Evolutionary conservation across 1,284 basidiomycete species (phyloP), one percentile per base, ranked within the genome.

Genomic region (Puccinia horiana): DNA sequence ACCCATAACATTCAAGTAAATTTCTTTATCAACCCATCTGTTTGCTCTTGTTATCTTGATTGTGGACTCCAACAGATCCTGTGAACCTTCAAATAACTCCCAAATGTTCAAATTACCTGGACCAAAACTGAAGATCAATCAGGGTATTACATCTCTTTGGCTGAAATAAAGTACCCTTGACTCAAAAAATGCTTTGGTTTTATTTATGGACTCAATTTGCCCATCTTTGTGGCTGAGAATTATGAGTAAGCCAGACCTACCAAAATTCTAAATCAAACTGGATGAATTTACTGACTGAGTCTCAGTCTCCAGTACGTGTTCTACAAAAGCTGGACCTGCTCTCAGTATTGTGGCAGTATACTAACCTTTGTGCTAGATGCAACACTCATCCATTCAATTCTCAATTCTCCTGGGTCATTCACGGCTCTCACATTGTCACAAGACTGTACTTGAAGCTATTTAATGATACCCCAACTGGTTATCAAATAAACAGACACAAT

Each of bases 391-490:
- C 85, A 83, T 12, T 84, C 82, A 8, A 82, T 84, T 6, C 58
- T 88, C n/a, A n/a, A n/a, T n/a, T n/a, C n/a, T n/a, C n/a, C 44
- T 90, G 89, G 89, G 0, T 90, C 89, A 78, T 90, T 89, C 89
- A 90, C 85, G 88, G 90, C 83, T 86, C 89, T 5, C 84, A 84
- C 26, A 86, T 89, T 76, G 88, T 88, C 1, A 84, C 83, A 0
- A 86, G 85, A 0, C 87, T 90, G 5, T 90, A 88, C 80, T 69
- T 87, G 9, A 86, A 87, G 37, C 85, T 90, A 0, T 83, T 76
- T 0, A 84, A 72, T 1, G 12, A 83, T 2, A 88, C 87, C 4
- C 88, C 88, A 0, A 84, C 86, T 0, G 88, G 88, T 0, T 90
- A 84, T 83, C 90, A 88, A 76, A 85, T 90, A 29, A 86, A 89